Evolutionary conservation across 371 early-diverging fungal species (phyloP), one percentile per base, ranked within the genome.

Genomic region (Zychaea mexicana): DNA sequence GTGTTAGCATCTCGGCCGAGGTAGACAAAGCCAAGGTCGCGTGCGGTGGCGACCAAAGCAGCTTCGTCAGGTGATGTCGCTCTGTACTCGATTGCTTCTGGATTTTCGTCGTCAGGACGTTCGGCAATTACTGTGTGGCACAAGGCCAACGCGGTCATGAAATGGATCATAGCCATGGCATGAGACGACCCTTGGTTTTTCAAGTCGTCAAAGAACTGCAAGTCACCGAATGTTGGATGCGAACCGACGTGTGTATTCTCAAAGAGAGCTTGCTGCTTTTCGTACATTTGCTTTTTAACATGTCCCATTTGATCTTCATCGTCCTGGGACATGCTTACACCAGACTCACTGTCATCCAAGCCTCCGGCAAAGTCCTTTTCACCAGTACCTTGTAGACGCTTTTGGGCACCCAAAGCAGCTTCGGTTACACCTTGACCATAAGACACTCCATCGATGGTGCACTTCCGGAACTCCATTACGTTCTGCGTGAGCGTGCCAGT

Each of bases 41-140:
- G 80, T 0, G 96, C 97, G 0, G 95, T 92, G 0, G 89, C 81
- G 0, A 98, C 96, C 32, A 98, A 73, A 0, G 98, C 98, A 3
- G 94, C 93, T 71, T 97, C 97, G 67, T 96, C 98, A 0, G 97
- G 97, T 6, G 94, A 94, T 71, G 96, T 94, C 1, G 97, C 96
- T 68, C 92, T 89, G 82, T 96, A 96, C 28, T 85, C 88, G 27
- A 93, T 84, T 10, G 60, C 57, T 31, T 76, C 65, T 1, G 75
- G 79, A 39, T 80, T 77, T 3, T 69, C 67, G 15, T 82, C 73
- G 27, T 60, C 65, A 3, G 70, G 77, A 8, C 67, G 72, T 39
- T 90, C 89, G 9, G 84, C 78, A 58, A 92, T 79, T 61, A 88
- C 98, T 26, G 85, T 92, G 66, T 67, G 94, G 68, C 88, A 98